Evolutionary conservation across 1,139 yeast species (phyloP).

Genomic region (Spencermartinsiella ligniputridi): DNA sequence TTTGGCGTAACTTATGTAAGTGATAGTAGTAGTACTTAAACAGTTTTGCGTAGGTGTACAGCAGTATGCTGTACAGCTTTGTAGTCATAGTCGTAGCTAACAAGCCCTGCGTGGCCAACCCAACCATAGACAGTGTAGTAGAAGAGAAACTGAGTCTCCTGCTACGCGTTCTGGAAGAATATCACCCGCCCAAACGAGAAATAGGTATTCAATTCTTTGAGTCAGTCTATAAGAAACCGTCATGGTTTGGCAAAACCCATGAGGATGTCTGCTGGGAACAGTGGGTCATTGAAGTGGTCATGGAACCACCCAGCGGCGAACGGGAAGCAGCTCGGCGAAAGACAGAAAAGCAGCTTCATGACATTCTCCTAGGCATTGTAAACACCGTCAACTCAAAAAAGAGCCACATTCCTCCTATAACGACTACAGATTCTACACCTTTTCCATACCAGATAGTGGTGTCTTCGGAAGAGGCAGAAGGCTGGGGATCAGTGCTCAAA

Average conservation of each 20-base stretch:
- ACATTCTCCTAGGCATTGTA: constrained; percentile 45
- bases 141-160: constrained; percentile 29
- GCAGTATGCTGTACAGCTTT: constrained; percentile 3
- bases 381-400: constrained; percentile 51
- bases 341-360: constrained; percentile 36
- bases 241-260: constrained; percentile 41
- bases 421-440: constrained; percentile 61
- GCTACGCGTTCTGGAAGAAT: constrained; percentile 20
- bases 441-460: constrained; percentile 53
- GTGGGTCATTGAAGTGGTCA: constrained; percentile 41
- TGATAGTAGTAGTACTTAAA: no score
- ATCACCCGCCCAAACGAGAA: constrained; percentile 20
- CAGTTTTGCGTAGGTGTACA: not conserved
- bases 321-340: constrained; percentile 16
- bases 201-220: constrained; percentile 37
- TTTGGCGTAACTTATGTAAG: constrained; percentile 39
- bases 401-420: constrained; percentile 70
- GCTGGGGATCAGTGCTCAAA: constrained; percentile 34
- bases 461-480: constrained; percentile 21
- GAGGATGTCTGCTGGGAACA: constrained; percentile 47
- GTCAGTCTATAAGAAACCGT: constrained; percentile 29
- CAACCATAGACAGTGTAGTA: constrained; percentile 28
- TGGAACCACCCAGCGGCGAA: constrained; percentile 25
- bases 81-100: no score
- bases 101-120: constrained; percentile 29